Conservation (phyloP, 169 alveolate genomes). For the Perkinsus marinus region DNA sequence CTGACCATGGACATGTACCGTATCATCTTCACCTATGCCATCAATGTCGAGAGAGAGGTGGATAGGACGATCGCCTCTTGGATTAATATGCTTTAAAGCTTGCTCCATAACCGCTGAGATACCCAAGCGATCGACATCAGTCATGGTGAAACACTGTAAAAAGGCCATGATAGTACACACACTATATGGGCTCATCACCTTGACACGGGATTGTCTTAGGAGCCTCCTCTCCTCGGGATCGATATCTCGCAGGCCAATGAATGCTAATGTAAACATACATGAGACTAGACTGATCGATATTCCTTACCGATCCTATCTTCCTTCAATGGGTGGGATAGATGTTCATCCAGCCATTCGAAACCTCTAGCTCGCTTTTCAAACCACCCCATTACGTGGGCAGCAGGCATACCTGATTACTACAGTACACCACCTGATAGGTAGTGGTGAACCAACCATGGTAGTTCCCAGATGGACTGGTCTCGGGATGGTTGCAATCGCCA, state of each 20-base stretch:
- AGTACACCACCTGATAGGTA: neutral
- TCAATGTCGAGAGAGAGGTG: neutral
- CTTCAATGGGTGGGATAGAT: neutral
- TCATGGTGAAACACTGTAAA: slow-evolving; percentile 2
- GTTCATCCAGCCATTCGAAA: neutral
- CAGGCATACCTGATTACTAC: neutral
- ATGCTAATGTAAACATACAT: neutral
- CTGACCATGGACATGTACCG: too few species aligned
- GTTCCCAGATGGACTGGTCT: neutral
- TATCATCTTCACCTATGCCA: neutral
- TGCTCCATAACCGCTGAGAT: neutral
- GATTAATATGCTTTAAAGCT: slow-evolving; percentile 1
- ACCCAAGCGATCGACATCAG: neutral
- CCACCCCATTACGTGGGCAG: slow-evolving; percentile 9
- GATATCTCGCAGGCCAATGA: slow-evolving; percentile 8
- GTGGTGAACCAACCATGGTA: neutral
- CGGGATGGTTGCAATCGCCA: slow-evolving; percentile 2
- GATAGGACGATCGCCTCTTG: neutral
- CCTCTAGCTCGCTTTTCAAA: neutral
- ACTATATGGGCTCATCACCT: neutral
- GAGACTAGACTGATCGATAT: too few species aligned
- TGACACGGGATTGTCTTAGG: neutral
- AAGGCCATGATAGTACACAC: neutral
- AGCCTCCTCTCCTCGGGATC: neutral
- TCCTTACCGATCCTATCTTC: neutral